phyloP scores from a whole-genome alignment of 2,329 filamentous ascomycete species.

The Zarea fungicola region DNA sequence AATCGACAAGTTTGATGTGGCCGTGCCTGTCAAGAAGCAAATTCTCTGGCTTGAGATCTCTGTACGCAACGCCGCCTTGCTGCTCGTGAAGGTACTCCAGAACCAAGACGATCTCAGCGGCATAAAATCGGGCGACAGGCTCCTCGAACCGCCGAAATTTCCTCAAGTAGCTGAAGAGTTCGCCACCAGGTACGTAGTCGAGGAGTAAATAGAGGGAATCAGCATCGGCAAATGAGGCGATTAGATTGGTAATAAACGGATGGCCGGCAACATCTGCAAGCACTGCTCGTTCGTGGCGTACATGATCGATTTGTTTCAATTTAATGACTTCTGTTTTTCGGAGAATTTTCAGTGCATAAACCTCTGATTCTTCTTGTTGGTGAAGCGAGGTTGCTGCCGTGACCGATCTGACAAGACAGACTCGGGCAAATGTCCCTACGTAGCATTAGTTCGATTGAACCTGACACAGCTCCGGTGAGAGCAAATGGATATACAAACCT shows the following conservation, averaged over 20 bases:
- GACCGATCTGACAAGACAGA: constrained; percentile 68
- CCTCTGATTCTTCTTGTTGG: constrained; percentile 35
- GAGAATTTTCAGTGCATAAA: constrained; percentile 79
- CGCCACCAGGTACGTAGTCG: constrained; percentile 77
- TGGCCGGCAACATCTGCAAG: constrained; percentile 72
- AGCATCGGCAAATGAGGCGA: constrained; percentile 72
- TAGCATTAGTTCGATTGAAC: constrained; percentile 1
- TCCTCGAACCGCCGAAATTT: constrained; percentile 76
- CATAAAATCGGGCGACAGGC: constrained; percentile 72
- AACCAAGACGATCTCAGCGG: constrained; percentile 76
- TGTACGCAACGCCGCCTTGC: constrained; percentile 72
- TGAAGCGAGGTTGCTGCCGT: constrained; percentile 37
- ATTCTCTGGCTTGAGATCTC: constrained; percentile 80
- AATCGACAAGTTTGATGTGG: constrained; percentile 78
- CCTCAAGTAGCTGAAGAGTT: constrained; percentile 78
- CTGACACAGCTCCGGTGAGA: constrained; percentile 8
- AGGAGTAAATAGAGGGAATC: constrained; percentile 79
- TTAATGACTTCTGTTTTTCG: constrained; percentile 70
- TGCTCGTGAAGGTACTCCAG: constrained; percentile 76
- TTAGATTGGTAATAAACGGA: constrained; percentile 76
- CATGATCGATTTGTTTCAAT: constrained; percentile 82
- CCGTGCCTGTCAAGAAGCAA: constrained; percentile 71
- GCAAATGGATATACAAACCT: constrained; percentile 40
- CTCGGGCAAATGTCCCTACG: constrained; percentile 72
- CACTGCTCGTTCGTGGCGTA: constrained; percentile 75